Evolutionary conservation across 768 basidiomycete species (phyloP).

Genomic region (Suillus decipiens): DNA sequence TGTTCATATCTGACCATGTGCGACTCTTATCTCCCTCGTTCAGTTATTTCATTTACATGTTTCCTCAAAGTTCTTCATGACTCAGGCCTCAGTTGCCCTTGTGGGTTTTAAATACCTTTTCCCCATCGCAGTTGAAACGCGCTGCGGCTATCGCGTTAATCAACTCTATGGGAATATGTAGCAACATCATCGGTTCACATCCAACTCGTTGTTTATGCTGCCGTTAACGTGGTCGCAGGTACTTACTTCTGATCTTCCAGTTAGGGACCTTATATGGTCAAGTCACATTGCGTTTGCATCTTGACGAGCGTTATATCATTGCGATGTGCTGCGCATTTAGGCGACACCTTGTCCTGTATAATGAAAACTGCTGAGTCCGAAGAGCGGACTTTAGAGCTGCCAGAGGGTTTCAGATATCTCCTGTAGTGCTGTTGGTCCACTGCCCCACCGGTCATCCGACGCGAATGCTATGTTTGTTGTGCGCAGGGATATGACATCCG

Average conservation of each 20-base stretch:
- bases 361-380: constrained; percentile 37
- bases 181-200: constrained; percentile 68
- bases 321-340: constrained; percentile 51
- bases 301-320: constrained; percentile 52
- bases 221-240: constrained; percentile 35
- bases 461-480: neutral
- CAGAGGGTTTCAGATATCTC: constrained; percentile 46
- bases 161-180: constrained; percentile 76
- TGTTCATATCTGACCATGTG: constrained; percentile 63
- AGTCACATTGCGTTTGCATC: constrained; percentile 74
- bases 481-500: neutral
- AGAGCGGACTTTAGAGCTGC: constrained; percentile 36
- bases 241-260: constrained; percentile 64
- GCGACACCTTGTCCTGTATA: constrained; percentile 41
- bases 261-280: constrained; percentile 70
- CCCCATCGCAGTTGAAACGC: constrained; percentile 77
- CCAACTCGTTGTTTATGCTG: constrained; percentile 4
- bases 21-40: constrained; percentile 20
- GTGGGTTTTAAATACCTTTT: constrained; percentile 57
- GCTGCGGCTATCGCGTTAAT: constrained; percentile 82
- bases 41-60: neutral
- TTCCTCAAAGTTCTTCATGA: constrained; percentile 65
- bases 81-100: constrained; percentile 68
- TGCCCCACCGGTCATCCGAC: neutral
- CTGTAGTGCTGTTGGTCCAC: constrained; percentile 29